Evolutionary conservation across 2,329 filamentous ascomycete genomes (phyloP), one percentile per base, ranked within the genome.

Genomic region (Blastomyces silverae): DNA sequence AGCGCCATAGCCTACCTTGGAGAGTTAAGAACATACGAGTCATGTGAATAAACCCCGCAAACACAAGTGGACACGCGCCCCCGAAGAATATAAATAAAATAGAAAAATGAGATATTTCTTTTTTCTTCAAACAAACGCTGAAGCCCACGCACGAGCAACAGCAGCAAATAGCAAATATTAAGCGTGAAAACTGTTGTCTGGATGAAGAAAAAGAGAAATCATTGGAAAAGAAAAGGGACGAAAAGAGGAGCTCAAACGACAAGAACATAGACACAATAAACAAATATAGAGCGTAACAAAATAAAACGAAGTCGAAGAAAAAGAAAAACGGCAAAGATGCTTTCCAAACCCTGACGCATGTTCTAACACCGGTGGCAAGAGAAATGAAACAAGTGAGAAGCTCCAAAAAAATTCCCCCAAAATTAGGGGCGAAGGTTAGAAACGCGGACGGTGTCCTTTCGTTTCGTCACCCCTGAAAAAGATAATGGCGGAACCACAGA

Each of bases 351-450:
- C 56, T 62, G 59, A 63, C 48, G n/a, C 61, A 55, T n/a, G 48
- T 55, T 56, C 20, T 42, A 67, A 65, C 66, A 63, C 66, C 66
- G 25, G 48, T 48, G 22, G 52, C 37, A 53, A 50, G 57, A 56
- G 55, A 57, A 57, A 55, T 17, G 2, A 31, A 31, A 61, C 55
- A 64, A 64, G 22, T 46, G 46, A 20, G 25, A 20, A 44, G 37
- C 46, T 53, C 22, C 39, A 66, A 72, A 67, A 69, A 63, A 71
- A 69, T 70, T 66, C 64, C 66, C 69, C 62, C 65, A 65, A 65
- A 64, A 64, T 61, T 34, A 53, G 37, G 42, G 52, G 22, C 20
- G 17, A 10, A n/a, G 46, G 48, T 25, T 25, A 52, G 48, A 25
- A 15, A 15, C 7, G 46, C 48, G n/a, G 28, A 25, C 1, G 22